These are phyloP conservation scores for Sanghuangporus sanghuang DNA, from an alignment of 1,284 basidiomycete species.

Conservation along the genomic window DNA sequence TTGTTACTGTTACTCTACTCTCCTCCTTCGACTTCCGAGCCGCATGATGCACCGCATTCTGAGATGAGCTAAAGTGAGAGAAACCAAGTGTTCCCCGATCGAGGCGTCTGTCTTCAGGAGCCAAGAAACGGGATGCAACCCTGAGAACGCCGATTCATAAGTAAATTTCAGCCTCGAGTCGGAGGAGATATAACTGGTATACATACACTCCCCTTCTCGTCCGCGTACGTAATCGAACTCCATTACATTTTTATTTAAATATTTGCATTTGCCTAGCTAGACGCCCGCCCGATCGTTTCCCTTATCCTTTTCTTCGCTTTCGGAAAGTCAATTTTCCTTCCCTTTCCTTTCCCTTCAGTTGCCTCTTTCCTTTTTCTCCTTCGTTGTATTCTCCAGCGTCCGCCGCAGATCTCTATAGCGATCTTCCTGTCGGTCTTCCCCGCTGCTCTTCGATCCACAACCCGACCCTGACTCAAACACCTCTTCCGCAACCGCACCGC, in stretches of 20 bases:
- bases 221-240: background rate
- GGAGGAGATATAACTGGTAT: background rate
- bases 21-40: background rate
- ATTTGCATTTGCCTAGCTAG: background rate
- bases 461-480: background rate
- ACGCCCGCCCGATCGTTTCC: background rate
- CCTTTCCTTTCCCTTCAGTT: background rate
- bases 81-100: background rate
- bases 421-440: background rate
- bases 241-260: background rate
- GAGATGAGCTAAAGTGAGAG: background rate
- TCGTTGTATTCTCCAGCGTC: background rate
- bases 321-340: background rate
- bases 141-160: background rate
- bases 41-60: background rate
- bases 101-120: background rate
- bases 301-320: background rate
- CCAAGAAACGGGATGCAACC: background rate
- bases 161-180: background rate
- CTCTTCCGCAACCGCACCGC: no score
- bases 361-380: background rate
- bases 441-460: background rate
- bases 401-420: conserved; percentile 1
- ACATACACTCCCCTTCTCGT: background rate
- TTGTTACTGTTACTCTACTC: no score